These are phyloP conservation scores for Hawksworthiomyces lignivorus DNA, from an alignment of 2,329 filamentous ascomycete species.

Conservation along the genomic window DNA sequence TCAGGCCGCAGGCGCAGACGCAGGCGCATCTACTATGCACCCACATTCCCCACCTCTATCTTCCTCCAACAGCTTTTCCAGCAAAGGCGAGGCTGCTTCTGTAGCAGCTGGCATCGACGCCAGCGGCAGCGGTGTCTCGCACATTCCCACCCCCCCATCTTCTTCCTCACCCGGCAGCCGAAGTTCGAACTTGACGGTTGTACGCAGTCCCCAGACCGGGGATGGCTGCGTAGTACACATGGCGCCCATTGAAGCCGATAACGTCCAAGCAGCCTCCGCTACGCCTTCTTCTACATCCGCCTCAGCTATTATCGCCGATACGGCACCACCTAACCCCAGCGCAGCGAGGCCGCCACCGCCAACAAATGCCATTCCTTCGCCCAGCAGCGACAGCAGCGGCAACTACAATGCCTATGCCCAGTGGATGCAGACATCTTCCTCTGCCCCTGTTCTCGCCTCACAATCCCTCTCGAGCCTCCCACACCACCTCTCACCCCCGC, in stretches of 20 bases:
- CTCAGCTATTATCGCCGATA: constrained; percentile 18
- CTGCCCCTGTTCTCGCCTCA: background rate
- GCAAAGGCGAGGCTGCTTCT: too few relatives aligned
- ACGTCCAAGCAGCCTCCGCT: constrained; percentile 8
- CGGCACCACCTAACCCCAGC: constrained; percentile 15
- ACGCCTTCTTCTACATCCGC: constrained; percentile 13
- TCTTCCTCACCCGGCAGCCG: constrained; percentile 34
- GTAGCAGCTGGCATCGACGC: too few relatives aligned
- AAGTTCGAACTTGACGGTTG: background rate
- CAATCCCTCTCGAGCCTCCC: background rate
- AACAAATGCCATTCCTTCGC: constrained; percentile 26
- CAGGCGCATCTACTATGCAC: too few relatives aligned
- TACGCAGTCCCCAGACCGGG: constrained; percentile 4
- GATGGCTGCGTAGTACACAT: constrained; percentile 5
- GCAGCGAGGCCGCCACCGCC: constrained; percentile 8
- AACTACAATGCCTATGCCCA: background rate
- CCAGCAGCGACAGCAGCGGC: constrained; percentile 24
- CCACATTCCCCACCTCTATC: too few relatives aligned
- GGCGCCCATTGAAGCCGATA: constrained; percentile 13
- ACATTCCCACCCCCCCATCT: constrained; percentile 37
- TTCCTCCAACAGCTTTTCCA: too few relatives aligned
- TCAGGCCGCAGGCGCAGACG: too few relatives aligned
- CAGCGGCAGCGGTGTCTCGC: background rate
- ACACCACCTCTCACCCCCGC: constrained; percentile 20
- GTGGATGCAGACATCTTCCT: background rate